A percentile compares a stretch with the other conserved stretches of the same genome.
Conservation (phyloP, 2,329 filamentous ascomycete genomes). For the Thermomyces lanuginosus region DNA sequence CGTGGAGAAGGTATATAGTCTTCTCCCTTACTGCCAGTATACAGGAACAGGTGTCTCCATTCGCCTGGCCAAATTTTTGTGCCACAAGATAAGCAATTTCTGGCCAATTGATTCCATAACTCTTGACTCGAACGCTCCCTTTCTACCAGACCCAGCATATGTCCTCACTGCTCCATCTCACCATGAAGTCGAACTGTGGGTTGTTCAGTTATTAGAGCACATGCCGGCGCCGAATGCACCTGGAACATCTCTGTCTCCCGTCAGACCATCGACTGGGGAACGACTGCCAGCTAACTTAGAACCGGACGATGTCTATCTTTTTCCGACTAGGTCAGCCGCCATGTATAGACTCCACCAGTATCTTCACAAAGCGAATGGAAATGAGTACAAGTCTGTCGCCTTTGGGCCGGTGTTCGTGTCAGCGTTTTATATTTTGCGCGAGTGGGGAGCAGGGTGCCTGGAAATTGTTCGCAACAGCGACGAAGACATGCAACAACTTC, state of each 20-base stretch:
- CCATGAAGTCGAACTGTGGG: not conserved
- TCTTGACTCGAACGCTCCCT: not conserved
- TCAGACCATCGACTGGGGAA: not conserved
- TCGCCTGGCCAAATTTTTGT: not conserved
- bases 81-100: not conserved
- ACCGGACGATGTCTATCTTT: slow-evolving; percentile 1
- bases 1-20: not conserved
- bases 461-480: not conserved
- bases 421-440: not conserved
- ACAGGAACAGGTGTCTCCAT: not conserved
- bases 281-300: not conserved
- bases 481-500: not conserved
- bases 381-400: not conserved
- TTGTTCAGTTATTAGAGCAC: slow-evolving; percentile 1
- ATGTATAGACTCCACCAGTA: slow-evolving; percentile 1
- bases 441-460: not conserved
- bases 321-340: not conserved
- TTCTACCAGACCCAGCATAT: not conserved
- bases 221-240: not conserved
- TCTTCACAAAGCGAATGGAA: not conserved
- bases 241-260: not conserved
- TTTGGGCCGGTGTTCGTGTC: not conserved
- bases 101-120: not conserved
- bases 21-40: not conserved
- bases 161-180: not conserved